These are phyloP conservation scores for Kingdonia uniflora DNA, from an alignment of 164 flowering plant genomes.

Conservation along the genomic window DNA sequence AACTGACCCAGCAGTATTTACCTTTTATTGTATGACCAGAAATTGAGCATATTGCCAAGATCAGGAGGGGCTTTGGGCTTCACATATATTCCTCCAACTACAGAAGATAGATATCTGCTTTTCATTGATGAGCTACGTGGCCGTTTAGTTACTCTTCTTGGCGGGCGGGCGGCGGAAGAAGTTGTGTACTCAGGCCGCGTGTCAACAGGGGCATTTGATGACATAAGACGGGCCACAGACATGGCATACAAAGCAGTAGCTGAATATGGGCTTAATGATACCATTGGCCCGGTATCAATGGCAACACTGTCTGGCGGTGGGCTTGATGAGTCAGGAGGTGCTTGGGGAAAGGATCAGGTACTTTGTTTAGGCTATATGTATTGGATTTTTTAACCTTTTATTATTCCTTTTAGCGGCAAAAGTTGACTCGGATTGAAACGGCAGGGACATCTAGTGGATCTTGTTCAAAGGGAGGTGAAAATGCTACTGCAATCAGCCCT, in stretches of 20 bases:
- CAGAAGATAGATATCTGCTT: conserved; percentile 89
- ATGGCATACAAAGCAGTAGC: conserved; percentile 98
- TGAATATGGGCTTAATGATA: conserved; percentile 91
- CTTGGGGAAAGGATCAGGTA: conserved; percentile 94
- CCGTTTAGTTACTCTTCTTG: conserved; percentile 96
- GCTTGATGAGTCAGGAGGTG: conserved; percentile 81
- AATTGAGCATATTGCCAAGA: conserved; percentile 94
- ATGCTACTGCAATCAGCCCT: conserved; percentile 80
- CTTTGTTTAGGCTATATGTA: neutral
- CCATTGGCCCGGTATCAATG: conserved; percentile 80
- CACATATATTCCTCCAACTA: conserved; percentile 84
- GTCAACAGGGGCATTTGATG: conserved; percentile 98
- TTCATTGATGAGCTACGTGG: conserved; percentile 95
- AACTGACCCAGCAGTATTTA: neutral
- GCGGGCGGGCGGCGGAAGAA: conserved; percentile 99
- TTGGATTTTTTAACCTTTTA: too few relatives aligned
- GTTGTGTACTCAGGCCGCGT: conserved; percentile 89
- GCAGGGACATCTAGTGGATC: conserved; percentile 96
- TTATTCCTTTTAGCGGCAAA: neutral
- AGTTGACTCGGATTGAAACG: conserved; percentile 10
- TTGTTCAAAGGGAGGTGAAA: conserved; percentile 90
- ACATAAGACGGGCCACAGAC: conserved; percentile 92
- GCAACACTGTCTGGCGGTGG: conserved; percentile 87
- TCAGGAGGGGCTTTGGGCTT: conserved; percentile 97
- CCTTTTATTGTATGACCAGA: conserved; percentile 36